These are phyloP conservation scores for Noccaea caerulescens DNA, from an alignment of 345 rosid species.

Conservation along the genomic window DNA sequence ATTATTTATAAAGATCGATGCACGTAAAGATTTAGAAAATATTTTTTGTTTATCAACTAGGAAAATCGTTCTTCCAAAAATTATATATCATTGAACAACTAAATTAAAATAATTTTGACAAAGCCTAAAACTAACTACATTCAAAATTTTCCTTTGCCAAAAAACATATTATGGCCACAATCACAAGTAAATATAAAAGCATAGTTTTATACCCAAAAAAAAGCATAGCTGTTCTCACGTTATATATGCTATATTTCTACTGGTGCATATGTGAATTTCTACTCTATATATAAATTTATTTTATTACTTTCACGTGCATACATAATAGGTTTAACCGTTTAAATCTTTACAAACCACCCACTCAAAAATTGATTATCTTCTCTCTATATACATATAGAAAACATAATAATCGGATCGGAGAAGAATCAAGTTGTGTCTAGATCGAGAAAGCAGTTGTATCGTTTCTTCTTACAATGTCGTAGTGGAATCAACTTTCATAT, in stretches of 20 bases:
- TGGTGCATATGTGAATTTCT: not conserved
- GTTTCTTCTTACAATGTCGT: not conserved
- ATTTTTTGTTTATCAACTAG: not conserved
- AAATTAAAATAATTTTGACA: not conserved
- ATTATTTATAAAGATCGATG: not conserved
- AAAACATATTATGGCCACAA: not conserved
- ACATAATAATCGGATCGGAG: not conserved
- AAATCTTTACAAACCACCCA: not conserved
- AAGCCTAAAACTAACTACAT: not conserved
- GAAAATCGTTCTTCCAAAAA: not conserved
- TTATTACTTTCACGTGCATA: not conserved
- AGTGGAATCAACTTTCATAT: not conserved
- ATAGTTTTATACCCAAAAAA: not conserved
- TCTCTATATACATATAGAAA: not conserved
- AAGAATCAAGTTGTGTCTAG: not conserved
- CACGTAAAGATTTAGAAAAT: not conserved
- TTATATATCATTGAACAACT: not conserved
- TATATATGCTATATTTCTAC: not conserved
- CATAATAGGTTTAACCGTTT: not conserved
- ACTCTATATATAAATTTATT: not conserved
- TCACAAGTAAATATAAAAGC: not conserved
- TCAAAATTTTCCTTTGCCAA: conserved; percentile 18
- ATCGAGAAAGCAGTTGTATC: not conserved
- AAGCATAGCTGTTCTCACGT: conserved; percentile 24
- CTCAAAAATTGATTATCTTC: not conserved